Evolutionary conservation across 1,284 basidiomycete species (phyloP), one percentile per base, ranked within the genome.

Genomic region (Moesziomyces globuligerus): DNA sequence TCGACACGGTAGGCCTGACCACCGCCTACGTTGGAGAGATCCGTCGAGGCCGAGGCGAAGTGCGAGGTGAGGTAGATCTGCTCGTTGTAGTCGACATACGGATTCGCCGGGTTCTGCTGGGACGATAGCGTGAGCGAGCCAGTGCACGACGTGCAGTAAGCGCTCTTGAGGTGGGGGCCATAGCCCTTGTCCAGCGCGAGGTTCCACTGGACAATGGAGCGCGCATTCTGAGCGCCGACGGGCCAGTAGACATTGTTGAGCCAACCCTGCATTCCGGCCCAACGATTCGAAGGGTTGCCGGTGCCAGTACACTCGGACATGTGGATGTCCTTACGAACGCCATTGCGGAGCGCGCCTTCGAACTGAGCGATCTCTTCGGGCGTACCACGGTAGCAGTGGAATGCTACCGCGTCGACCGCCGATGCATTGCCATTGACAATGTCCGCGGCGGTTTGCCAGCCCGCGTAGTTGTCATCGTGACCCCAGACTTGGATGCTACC

Each of bases 331-430:
- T 75, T 75, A 9, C 29, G 25, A 7, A 59, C 43, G 7, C 44
- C 46, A n/a, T 46, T 48, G 6, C 39, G 48, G n/a, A 71, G 25
- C 11, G 61, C 39, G 3, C 9, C 13, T 17, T 52, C 24, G 47
- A 57, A 69, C 18, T 51, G 50, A 11, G 55, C 36, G 8, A 75
- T 66, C 36, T 71, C 51, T 3, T 34, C 29, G n/a, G 72, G 54
- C 7, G 48, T 40, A n/a, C 76, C 76, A 4, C 67, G 64, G 39
- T 78, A 78, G 40, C 75, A 75, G 42, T 78, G 76, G 69, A 74
- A 76, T 7, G 72, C 70, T 15, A 76, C 39, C 3, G 68, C 76
- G 37, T 76, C 75, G 23, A 76, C 48, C 3, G 59, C 65, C 2
- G 45, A 49, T 3, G 54, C 36, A 38, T 72, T 71, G 15, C n/a